Base-by-base conservation (phyloP, 2,329 filamentous ascomycete species). In the Hymenoscyphus fraxineus region DNA sequence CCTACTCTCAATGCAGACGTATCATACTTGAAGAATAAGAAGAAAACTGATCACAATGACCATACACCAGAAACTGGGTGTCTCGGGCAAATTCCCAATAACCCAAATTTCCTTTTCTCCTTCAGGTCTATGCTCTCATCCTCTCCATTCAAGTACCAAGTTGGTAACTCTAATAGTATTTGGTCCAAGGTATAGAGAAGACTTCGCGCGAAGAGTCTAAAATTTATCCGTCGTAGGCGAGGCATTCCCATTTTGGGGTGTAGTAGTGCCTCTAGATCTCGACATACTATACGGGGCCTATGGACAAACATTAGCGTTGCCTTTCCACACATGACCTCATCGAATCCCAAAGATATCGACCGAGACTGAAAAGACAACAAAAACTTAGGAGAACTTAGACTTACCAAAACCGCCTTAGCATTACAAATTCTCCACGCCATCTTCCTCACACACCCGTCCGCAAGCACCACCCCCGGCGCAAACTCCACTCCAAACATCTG, bases 401-500 rank as follows among this genome's bases (percentile, higher is more conserved):
- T 58, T 81, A 96, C 92, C 79, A 98, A 78, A 69, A 97, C 95
- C 78, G 93, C 92, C 81, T 97, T 97, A 41, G 95, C 95, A 76
- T 96, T 96, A 76, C 90, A 95, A 68, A 99, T 91, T 73, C 95
- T 85, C 93, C 94, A 97, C 6, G 93, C 93, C 68, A 99, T 80
- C 75, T 96, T 97, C 73, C 85, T 87, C 65, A 98, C 91, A 71
- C 89, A 96, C 6, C 95, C 92, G 78, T 99, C 95, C 0, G 93
- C 93, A 61, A 91, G 87, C 39, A 99, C 95, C 0, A 98, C 94
- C 56, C 92, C 92, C 0, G 93, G 89, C 1, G 95, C 92, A 74
- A 99, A 93, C 76, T 99, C 95, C 66, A 99, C 91, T 60, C 93
- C 95, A 76, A 99, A 96, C 93, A 97, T 97, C 76, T 96, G 91